Conservation (phyloP, 2,329 filamentous ascomycete species). For the Lachnellula subtilissima region DNA sequence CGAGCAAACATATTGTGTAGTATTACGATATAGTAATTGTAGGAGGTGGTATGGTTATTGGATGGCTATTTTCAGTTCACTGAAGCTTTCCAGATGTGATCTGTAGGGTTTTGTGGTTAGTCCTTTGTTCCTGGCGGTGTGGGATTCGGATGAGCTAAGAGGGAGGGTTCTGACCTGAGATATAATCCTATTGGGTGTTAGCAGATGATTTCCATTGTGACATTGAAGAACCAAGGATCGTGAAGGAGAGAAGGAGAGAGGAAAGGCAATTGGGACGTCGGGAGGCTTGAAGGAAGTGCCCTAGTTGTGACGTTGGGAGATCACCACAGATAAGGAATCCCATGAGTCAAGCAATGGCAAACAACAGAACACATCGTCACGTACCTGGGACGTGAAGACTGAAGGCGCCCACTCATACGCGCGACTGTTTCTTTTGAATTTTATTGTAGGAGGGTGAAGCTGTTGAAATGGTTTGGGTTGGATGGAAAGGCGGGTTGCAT, state of each 20-base stretch:
- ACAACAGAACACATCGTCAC: constrained; percentile 13
- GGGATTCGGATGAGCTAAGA: constrained; percentile 2
- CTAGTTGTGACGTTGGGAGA: constrained; percentile 9
- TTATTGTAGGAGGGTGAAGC: background rate
- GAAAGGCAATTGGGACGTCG: constrained; percentile 5
- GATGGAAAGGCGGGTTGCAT: background rate
- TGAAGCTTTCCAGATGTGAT: constrained; percentile 41
- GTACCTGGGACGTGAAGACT: constrained; percentile 82
- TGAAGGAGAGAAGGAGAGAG: constrained; percentile 3
- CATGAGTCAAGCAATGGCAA: constrained; percentile 13
- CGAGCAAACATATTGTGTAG: constrained; percentile 54
- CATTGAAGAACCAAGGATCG: constrained; percentile 8
- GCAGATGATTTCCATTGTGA: constrained; percentile 27
- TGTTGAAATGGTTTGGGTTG: background rate
- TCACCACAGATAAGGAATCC: constrained; percentile 16
- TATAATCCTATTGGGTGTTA: constrained; percentile 61
- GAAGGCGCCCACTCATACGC: constrained; percentile 84
- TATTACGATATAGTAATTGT: constrained; percentile 20
- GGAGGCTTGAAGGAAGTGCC: background rate
- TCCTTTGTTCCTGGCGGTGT: constrained; percentile 24
- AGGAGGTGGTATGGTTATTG: constrained; percentile 12
- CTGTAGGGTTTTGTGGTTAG: constrained; percentile 19
- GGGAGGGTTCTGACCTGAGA: constrained; percentile 53
- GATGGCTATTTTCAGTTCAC: constrained; percentile 34
- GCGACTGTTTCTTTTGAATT: constrained; percentile 38